Evolutionary conservation across 306 rosid species (phyloP).

Genomic region (Argentina anserina): DNA sequence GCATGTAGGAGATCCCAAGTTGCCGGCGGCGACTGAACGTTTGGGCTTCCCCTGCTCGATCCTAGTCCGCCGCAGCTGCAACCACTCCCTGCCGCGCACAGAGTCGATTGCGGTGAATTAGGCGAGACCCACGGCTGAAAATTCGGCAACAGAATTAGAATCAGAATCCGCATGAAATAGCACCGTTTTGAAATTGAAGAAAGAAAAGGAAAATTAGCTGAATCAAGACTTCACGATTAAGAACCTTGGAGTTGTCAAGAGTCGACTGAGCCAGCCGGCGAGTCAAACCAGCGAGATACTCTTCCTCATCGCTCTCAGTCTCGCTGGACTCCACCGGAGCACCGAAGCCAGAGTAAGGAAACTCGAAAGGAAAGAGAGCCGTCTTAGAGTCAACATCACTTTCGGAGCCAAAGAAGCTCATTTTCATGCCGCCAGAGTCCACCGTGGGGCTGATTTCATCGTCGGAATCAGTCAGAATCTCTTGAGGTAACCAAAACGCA

Average conservation of each 20-base stretch:
- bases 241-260: constrained; percentile 46
- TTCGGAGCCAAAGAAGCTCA: background rate
- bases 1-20: constrained; percentile 70
- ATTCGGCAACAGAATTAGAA: background rate
- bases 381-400: background rate
- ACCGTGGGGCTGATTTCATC: background rate
- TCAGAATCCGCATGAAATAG: background rate
- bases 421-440: background rate
- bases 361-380: constrained; percentile 34
- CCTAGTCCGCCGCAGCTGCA: constrained; percentile 46
- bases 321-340: constrained; percentile 72
- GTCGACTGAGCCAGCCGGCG: constrained; percentile 51
- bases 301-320: constrained; percentile 78
- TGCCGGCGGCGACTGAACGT: constrained; percentile 35
- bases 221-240: too few species aligned
- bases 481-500: constrained; percentile 73
- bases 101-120: constrained; percentile 73
- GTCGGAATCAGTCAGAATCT: constrained; percentile 66
- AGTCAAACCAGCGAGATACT: constrained; percentile 56
- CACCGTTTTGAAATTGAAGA: background rate
- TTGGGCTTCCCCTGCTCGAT: constrained; percentile 60
- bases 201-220: too few species aligned
- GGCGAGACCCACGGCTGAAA: constrained; percentile 26
- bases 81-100: constrained; percentile 37
- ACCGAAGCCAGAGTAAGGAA: constrained; percentile 31